Evolutionary conservation across 2,329 filamentous ascomycete species (phyloP).

Genomic region (Didymella keratinophila): DNA sequence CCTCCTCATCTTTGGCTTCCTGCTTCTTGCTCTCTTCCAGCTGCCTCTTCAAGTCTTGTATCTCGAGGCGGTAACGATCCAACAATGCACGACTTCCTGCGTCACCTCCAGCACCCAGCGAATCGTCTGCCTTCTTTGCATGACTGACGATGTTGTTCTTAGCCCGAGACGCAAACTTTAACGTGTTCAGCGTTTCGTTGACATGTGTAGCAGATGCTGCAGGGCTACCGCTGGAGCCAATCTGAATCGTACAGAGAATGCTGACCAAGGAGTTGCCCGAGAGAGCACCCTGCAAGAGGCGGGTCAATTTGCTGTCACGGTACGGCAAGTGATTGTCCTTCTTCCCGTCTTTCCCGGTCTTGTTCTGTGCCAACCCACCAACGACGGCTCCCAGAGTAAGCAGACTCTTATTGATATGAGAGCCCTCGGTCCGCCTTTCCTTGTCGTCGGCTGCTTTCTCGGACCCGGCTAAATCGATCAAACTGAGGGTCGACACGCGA

Average conservation of each 20-base stretch:
- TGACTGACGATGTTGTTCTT: constrained; percentile 99
- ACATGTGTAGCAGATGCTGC: constrained; percentile 78
- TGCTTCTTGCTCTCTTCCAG: constrained; percentile 74
- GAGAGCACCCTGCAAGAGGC: constrained; percentile 88
- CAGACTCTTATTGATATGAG: constrained; percentile 98
- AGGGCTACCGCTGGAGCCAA: constrained; percentile 76
- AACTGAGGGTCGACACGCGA: constrained; percentile 89
- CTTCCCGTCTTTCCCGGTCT: constrained; percentile 76
- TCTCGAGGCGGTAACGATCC: constrained; percentile 94
- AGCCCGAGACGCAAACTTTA: constrained; percentile 95
- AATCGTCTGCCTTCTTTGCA: constrained; percentile 93
- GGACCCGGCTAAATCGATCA: constrained; percentile 96
- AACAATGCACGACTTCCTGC: constrained; percentile 85
- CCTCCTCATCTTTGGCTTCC: constrained; percentile 64
- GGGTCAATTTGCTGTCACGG: constrained; percentile 94
- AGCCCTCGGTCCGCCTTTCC: constrained; percentile 90
- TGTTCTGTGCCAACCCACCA: constrained; percentile 85
- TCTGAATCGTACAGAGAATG: constrained; percentile 95
- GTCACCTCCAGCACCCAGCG: constrained; percentile 77
- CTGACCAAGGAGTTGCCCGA: constrained; percentile 95
- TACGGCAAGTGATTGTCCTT: constrained; percentile 97
- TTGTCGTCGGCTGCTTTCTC: constrained; percentile 96
- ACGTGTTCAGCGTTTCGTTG: constrained; percentile 88
- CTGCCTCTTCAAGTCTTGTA: constrained; percentile 79
- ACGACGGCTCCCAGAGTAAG: constrained; percentile 96